These are phyloP conservation scores for Fusarium fracticaudum DNA, from an alignment of 2,329 filamentous ascomycete species.

Conservation along the genomic window DNA sequence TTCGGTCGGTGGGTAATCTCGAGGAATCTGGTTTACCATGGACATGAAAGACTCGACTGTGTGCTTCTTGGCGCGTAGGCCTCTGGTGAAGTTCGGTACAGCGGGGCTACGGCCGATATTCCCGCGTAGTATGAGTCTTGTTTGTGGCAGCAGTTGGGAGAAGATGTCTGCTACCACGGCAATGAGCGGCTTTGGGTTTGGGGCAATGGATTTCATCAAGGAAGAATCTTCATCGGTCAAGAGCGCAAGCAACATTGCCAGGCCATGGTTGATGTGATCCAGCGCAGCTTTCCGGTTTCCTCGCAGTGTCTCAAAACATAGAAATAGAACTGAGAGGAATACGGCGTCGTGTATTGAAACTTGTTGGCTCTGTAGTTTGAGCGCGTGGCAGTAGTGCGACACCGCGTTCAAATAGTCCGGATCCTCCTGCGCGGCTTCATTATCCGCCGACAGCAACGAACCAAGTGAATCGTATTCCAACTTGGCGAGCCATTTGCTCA, in stretches of 20 bases:
- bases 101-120: slow-evolving; percentile 6
- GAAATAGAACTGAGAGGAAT: slow-evolving; percentile 45
- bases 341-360: slow-evolving; percentile 44
- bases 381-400: slow-evolving; percentile 47
- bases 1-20: neutral
- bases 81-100: slow-evolving; percentile 34
- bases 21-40: slow-evolving; percentile 12
- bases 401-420: slow-evolving; percentile 47
- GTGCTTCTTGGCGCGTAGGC: slow-evolving; percentile 18
- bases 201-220: slow-evolving; percentile 18
- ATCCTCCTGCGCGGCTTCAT: neutral
- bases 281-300: slow-evolving; percentile 46
- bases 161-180: slow-evolving; percentile 30
- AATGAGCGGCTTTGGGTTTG: slow-evolving; percentile 36
- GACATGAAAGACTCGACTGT: slow-evolving; percentile 33
- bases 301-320: slow-evolving; percentile 47
- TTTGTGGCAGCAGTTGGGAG: slow-evolving; percentile 17
- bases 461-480: neutral
- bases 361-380: slow-evolving; percentile 44
- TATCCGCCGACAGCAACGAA: neutral
- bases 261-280: slow-evolving; percentile 49
- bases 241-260: slow-evolving; percentile 47
- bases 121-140: slow-evolving; percentile 21
- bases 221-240: slow-evolving; percentile 39
- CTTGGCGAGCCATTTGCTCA: slow-evolving; percentile 29